A percentile compares a stretch with the other conserved stretches of the same genome.
These are phyloP conservation scores for Lolium rigidum DNA, from an alignment of 176 grass and related monocot genomes.

Conservation along the genomic window DNA sequence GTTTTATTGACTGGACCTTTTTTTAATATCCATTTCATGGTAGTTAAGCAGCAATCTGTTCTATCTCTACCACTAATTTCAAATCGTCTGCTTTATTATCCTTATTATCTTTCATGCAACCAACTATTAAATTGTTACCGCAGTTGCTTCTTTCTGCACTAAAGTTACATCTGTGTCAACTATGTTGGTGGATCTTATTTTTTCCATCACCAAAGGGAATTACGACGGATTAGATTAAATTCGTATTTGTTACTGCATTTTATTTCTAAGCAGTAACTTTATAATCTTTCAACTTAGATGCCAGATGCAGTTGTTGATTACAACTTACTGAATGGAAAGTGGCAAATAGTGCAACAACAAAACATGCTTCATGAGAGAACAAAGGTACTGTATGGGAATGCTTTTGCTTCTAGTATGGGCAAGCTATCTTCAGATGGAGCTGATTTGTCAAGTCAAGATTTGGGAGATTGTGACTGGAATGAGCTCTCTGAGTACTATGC, in stretches of 20 bases:
- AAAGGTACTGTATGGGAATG: conserved; percentile 72
- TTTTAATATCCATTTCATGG: not conserved
- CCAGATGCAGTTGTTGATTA: conserved; percentile 96
- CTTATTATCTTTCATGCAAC: conserved; percentile 1
- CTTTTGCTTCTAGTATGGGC: conserved; percentile 55
- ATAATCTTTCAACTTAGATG: conserved; percentile 64
- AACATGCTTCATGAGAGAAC: conserved; percentile 93
- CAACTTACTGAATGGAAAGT: conserved; percentile 83
- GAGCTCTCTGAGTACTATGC: conserved; percentile 91
- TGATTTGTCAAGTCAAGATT: conserved; percentile 47
- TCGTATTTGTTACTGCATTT: conserved; percentile 21
- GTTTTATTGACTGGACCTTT: conserved; percentile 1
- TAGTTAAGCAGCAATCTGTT: conserved; percentile 5
- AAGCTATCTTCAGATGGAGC: conserved; percentile 43
- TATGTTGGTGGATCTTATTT: conserved; percentile 19
- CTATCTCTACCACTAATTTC: conserved; percentile 11
- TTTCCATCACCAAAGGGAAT: not conserved
- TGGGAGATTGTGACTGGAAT: conserved; percentile 70
- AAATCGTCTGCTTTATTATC: not conserved
- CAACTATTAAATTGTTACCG: conserved; percentile 8
- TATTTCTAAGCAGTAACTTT: conserved; percentile 18
- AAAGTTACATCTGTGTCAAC: conserved; percentile 13
- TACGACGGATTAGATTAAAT: conserved; percentile 20
- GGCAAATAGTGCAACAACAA: conserved; percentile 90
- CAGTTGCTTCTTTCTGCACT: not conserved